Evolutionary conservation across 495 filamentous ascomycete genomes (phyloP), one percentile per base, ranked within the genome.

Genomic region (Bombardia bombarda): DNA sequence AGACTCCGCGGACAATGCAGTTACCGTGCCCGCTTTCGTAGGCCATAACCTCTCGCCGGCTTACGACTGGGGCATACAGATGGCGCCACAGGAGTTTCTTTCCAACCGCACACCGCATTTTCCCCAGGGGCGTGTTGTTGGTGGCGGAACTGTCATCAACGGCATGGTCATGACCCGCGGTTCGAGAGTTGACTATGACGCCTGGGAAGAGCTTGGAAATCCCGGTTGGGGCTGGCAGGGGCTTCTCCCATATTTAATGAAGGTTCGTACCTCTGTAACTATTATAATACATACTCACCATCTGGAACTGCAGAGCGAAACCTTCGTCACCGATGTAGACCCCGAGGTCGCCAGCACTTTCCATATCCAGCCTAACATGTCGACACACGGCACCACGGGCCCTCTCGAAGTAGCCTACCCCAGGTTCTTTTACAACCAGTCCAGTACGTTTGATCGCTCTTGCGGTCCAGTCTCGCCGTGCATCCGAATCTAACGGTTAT

Each of bases 151-250:
- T 12, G 62, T 68, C 22, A 43, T 75, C 38, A 75, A 75, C 34
- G 70, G 67, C 3, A 51, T 73, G 39, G 58, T 69, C 32, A 66
- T 65, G 42, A 62, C 68, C 28, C 55, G 69, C 10, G 72, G 71
- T 3, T 56, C 68, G 1, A 41, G 40, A 0, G 60, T 54, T 12
- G 72, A 79, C 49, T 79, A 74, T 45, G 73, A 84, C 47, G 60
- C 68, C 2, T 83, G 80, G 80, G 64, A 70, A 43, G 56, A 51
- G 4, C 55, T 82, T 3, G 80, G 82, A 2, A 82, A 80, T 49
- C 63, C 68, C 2, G 77, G 78, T n/a, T 84, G 80, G 81, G 72
- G 66, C 43, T 84, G 78, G 75, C 44, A 68, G 1, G 72, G 52
- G 25, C 55, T 85, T 18, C 51, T 78, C 17, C 75, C 77, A 1